These are phyloP conservation scores for Mangifera indica DNA, from an alignment of 345 rosid species.

Conservation along the genomic window DNA sequence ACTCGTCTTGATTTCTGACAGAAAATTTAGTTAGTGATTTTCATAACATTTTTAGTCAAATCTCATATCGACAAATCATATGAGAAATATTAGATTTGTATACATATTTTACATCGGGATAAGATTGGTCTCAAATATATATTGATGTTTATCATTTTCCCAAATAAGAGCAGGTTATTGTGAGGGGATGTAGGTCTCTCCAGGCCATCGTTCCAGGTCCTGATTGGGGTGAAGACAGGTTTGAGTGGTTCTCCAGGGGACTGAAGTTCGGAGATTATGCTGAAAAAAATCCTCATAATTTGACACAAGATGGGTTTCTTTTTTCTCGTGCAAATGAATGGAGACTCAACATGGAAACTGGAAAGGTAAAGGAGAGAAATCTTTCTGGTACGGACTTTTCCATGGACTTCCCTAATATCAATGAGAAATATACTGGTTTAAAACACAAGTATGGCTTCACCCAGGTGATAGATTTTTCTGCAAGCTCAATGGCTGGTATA, in stretches of 20 bases:
- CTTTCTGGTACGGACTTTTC: conserved; percentile 30
- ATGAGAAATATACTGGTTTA: conserved; percentile 33
- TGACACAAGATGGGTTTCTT: conserved; percentile 14
- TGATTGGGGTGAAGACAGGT: conserved; percentile 27
- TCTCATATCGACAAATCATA: no score
- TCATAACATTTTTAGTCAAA: no score
- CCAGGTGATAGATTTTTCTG: conserved; percentile 34
- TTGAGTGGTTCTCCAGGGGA: conserved; percentile 39
- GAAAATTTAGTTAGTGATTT: no score
- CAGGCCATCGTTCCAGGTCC: conserved; percentile 42
- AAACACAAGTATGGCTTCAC: conserved; percentile 43
- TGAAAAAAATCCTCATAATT: not conserved
- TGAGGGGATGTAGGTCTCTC: conserved; percentile 43
- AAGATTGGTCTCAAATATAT: no score
- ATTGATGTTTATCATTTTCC: no score
- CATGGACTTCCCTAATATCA: conserved; percentile 50
- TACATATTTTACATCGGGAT: no score
- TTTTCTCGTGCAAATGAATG: conserved; percentile 39
- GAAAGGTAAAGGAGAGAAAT: conserved; percentile 28
- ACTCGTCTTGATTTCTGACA: no score
- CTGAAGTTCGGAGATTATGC: conserved; percentile 10
- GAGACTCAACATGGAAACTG: conserved; percentile 5
- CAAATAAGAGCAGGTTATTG: conserved; percentile 5
- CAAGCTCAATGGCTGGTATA: conserved; percentile 42
- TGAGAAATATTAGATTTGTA: no score